Conservation (phyloP, 2,329 filamentous ascomycete species). For the Fusarium buharicum region DNA sequence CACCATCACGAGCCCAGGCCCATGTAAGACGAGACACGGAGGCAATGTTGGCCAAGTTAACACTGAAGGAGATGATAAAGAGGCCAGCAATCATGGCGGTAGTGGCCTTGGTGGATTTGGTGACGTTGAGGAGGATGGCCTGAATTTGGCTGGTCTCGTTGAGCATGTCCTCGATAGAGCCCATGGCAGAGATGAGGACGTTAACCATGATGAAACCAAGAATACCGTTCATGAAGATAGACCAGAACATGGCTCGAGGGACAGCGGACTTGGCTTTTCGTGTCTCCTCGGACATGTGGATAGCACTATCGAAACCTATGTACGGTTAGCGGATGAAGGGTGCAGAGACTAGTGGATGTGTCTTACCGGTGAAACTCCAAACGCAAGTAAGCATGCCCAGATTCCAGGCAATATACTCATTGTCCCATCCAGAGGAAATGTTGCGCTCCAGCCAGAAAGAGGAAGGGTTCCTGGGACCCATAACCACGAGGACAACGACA, state of each 20-base stretch:
- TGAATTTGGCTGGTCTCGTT: slow-evolving; percentile 38
- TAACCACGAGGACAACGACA: slow-evolving; percentile 39
- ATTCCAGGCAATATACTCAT: slow-evolving; percentile 41
- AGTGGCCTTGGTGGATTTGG: slow-evolving; percentile 34
- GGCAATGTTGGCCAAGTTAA: slow-evolving; percentile 41
- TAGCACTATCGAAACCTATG: slow-evolving; percentile 41
- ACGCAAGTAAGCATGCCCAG: slow-evolving; percentile 43
- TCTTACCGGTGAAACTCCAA: slow-evolving; percentile 43
- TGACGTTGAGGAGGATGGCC: slow-evolving; percentile 35
- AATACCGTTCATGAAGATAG: slow-evolving; percentile 44
- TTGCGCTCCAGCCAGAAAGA: slow-evolving; percentile 40
- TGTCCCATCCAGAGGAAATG: slow-evolving; percentile 40
- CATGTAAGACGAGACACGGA: slow-evolving; percentile 42
- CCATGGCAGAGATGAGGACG: slow-evolving; percentile 43
- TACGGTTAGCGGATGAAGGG: not conserved
- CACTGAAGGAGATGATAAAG: slow-evolving; percentile 42
- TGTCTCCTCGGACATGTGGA: slow-evolving; percentile 44
- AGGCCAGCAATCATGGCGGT: slow-evolving; percentile 42
- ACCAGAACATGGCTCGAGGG: slow-evolving; percentile 44
- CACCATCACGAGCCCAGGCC: slow-evolving; percentile 44
- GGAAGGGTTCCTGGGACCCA: slow-evolving; percentile 37
- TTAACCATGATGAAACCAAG: slow-evolving; percentile 45
- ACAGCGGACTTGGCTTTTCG: slow-evolving; percentile 43
- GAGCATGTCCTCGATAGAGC: slow-evolving; percentile 41
- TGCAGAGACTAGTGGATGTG: rapidly evolving